Conservation (phyloP, 2,329 filamentous ascomycete genomes). For the Aspergillus hiratsukae region DNA sequence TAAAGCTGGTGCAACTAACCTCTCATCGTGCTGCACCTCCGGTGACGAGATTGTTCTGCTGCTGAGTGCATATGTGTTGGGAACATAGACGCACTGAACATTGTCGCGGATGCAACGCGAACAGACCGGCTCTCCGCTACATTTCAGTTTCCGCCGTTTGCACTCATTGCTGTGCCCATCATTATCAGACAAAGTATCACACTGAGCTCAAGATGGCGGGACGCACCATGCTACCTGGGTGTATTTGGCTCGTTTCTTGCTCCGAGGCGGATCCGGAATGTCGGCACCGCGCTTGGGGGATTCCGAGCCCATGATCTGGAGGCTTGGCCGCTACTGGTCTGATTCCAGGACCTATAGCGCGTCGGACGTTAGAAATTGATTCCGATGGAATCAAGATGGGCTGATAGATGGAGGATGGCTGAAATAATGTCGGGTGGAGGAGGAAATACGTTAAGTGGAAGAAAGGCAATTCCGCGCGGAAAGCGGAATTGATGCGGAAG, state of each 20-base stretch:
- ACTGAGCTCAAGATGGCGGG: neutral
- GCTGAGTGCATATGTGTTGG: conserved; percentile 50
- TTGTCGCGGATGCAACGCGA: conserved; percentile 60
- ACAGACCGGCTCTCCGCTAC: conserved; percentile 66
- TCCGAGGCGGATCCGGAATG: conserved; percentile 17
- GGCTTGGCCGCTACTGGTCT: neutral
- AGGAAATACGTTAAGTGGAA: neutral
- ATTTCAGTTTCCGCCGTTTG: conserved; percentile 71
- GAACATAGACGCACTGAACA: conserved; percentile 61
- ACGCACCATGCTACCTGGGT: conserved; percentile 34
- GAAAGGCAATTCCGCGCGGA: conserved; percentile 1
- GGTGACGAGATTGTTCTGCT: conserved; percentile 1
- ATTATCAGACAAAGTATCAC: neutral
- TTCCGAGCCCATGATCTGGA: conserved; percentile 7
- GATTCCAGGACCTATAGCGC: neutral
- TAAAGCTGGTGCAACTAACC: conserved; percentile 8
- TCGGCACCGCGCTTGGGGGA: conserved; percentile 4
- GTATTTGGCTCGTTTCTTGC: conserved; percentile 32
- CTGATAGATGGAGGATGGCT: neutral
- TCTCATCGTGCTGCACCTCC: conserved; percentile 16
- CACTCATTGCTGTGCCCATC: conserved; percentile 58
- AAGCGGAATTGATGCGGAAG: neutral
- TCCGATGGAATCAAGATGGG: neutral
- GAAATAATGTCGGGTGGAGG: neutral
- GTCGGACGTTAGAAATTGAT: neutral